These are phyloP conservation scores for Urtica urens DNA, from an alignment of 306 rosid genomes.

Conservation along the genomic window DNA sequence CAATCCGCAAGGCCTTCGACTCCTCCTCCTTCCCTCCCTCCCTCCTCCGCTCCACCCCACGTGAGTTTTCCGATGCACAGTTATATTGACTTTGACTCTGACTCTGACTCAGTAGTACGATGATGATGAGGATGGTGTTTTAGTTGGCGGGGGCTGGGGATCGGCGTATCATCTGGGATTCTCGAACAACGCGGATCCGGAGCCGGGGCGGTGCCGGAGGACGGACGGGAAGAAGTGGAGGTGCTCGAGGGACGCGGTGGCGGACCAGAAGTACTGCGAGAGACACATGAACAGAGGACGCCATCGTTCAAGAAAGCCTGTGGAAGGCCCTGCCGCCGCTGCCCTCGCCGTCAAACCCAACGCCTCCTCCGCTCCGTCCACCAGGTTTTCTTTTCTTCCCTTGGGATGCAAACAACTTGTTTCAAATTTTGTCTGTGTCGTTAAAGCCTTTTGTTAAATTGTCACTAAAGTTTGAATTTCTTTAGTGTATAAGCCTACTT, in stretches of 20 bases:
- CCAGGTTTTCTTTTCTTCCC: slow-evolving; percentile 20
- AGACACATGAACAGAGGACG: slow-evolving; percentile 96
- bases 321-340: slow-evolving; percentile 78
- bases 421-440: no score
- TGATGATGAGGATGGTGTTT: neutral
- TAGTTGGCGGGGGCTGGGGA: slow-evolving; percentile 71
- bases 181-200: slow-evolving; percentile 89
- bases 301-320: slow-evolving; percentile 99
- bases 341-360: slow-evolving; percentile 9
- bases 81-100: no score
- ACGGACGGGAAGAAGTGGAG: slow-evolving; percentile 99
- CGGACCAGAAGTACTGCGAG: slow-evolving; percentile 88
- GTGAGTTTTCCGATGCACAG: slow-evolving; percentile 20
- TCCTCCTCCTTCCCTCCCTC: slow-evolving; percentile 55
- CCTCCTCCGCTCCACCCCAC: slow-evolving; percentile 54
- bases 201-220: slow-evolving; percentile 96
- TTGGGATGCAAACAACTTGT: no score
- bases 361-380: slow-evolving; percentile 14
- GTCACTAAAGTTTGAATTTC: no score
- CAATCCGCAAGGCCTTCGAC: slow-evolving; percentile 69
- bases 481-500: no score
- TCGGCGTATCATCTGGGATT: slow-evolving; percentile 81
- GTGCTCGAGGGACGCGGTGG: slow-evolving; percentile 94
- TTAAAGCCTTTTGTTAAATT: no score
- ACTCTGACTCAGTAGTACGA: no score